Evolutionary conservation across 208 protist genomes (phyloP).

Genomic region (Trichomonas vaginalis): DNA sequence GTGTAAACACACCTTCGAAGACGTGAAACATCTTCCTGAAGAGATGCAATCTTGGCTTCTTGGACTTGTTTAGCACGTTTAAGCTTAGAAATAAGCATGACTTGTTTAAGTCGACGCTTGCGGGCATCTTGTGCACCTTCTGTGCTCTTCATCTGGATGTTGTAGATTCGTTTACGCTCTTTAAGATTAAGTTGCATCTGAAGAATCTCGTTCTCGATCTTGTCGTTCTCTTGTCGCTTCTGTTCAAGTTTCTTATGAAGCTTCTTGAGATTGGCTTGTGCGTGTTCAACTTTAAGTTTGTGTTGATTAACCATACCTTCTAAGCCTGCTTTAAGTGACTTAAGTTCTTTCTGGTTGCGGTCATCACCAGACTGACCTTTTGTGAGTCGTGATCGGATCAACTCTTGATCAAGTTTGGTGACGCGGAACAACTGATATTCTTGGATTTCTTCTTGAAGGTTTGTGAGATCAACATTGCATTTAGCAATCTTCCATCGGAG

Average conservation of each 20-base stretch:
- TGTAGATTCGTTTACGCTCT: background rate
- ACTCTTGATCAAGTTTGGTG: background rate
- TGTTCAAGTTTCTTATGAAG: background rate
- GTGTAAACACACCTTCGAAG: background rate
- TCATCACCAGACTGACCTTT: background rate
- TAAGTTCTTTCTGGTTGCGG: background rate
- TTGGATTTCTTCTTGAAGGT: background rate
- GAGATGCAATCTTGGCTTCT: background rate
- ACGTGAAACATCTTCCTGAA: background rate
- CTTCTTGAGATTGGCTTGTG: background rate
- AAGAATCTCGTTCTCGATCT: constrained; percentile 12
- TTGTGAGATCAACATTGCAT: background rate
- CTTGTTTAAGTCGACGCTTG: background rate
- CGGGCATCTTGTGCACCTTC: background rate
- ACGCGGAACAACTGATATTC: background rate
- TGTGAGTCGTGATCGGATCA: background rate
- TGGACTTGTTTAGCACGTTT: background rate
- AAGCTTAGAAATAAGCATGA: background rate
- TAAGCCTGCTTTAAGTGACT: background rate
- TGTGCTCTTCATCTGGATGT: background rate
- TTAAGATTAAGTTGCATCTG: background rate
- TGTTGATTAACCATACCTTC: background rate
- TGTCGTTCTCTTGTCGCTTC: background rate
- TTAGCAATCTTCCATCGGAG: background rate
- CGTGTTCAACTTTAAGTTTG: background rate